Conservation (phyloP, 371 early-diverging fungal species). For the Circinella minor region DNA sequence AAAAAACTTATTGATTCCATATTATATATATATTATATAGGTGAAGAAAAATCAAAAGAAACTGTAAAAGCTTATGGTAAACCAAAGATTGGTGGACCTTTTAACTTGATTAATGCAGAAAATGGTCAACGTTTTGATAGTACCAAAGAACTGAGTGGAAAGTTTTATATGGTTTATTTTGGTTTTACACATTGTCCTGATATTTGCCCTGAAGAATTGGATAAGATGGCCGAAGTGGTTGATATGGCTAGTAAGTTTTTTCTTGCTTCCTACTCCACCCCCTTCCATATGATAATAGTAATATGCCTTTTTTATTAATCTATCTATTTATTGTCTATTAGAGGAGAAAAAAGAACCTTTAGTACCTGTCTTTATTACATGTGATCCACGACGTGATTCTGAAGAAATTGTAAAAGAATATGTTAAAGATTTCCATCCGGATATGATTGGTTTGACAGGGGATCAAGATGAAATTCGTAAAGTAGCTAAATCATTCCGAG, state of each 20-base stretch:
- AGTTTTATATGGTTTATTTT: slow-evolving; percentile 92
- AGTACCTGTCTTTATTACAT: slow-evolving; percentile 94
- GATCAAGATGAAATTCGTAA: slow-evolving; percentile 80
- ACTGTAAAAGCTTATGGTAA: slow-evolving; percentile 63
- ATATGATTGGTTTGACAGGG: slow-evolving; percentile 93
- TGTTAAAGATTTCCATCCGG: slow-evolving; percentile 91
- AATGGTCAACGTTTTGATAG: slow-evolving; percentile 39
- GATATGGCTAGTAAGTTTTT: slow-evolving; percentile 58
- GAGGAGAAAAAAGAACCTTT: slow-evolving; percentile 64
- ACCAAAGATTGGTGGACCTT: slow-evolving; percentile 95
- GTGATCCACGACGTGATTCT: slow-evolving; percentile 95
- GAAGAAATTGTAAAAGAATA: slow-evolving; percentile 86
- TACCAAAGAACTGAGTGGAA: slow-evolving; percentile 65
- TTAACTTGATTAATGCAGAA: slow-evolving; percentile 81
- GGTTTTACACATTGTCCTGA: slow-evolving; percentile 99
- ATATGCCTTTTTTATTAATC: neutral
- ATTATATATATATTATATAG: slow-evolving; percentile 10
- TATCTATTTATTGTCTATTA: neutral
- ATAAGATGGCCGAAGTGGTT: slow-evolving; percentile 94
- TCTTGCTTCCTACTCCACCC: no score
- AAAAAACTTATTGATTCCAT: neutral
- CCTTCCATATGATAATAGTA: no score
- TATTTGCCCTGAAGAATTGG: slow-evolving; percentile 98
- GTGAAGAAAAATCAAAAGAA: slow-evolving; percentile 44
- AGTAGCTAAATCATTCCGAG: slow-evolving; percentile 91